Conservation (phyloP, 495 filamentous ascomycete species). For the Schizothecium vesticola region DNA sequence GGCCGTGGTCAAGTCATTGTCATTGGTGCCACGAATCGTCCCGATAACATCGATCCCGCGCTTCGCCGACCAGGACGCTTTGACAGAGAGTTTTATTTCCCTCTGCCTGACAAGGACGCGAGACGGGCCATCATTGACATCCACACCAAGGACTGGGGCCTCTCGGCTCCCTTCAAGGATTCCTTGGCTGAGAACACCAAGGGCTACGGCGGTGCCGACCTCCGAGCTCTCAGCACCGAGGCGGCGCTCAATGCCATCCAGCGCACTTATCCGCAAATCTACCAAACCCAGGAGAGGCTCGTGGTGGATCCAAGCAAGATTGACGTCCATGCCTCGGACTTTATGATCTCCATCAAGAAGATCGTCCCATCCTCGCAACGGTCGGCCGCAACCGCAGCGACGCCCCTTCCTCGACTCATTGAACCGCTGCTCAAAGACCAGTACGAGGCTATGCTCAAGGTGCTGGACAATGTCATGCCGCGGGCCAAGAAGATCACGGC, state of each 20-base stretch:
- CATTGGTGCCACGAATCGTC: slow-evolving; percentile 95
- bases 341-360: slow-evolving; percentile 93
- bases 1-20: slow-evolving; percentile 96
- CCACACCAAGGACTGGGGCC: slow-evolving; percentile 89
- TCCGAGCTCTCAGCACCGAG: slow-evolving; percentile 92
- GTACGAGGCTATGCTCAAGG: slow-evolving; percentile 56
- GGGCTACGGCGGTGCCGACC: slow-evolving; percentile 92
- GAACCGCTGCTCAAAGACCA: slow-evolving; percentile 76
- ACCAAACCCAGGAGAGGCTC: slow-evolving; percentile 84
- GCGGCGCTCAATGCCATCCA: slow-evolving; percentile 98
- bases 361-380: slow-evolving; percentile 92
- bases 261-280: slow-evolving; percentile 91
- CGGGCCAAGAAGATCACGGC: slow-evolving; percentile 79
- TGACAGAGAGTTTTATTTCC: slow-evolving; percentile 97
- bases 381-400: slow-evolving; percentile 73
- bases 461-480: slow-evolving; percentile 75
- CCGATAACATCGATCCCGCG: slow-evolving; percentile 93
- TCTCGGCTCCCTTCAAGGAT: slow-evolving; percentile 72
- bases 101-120: slow-evolving; percentile 73
- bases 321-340: slow-evolving; percentile 81
- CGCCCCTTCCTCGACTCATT: slow-evolving; percentile 67
- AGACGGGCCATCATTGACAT: slow-evolving; percentile 87
- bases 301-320: slow-evolving; percentile 80
- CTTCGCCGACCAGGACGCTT: slow-evolving; percentile 91
- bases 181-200: slow-evolving; percentile 82